These are phyloP conservation scores for Pseudisothecium myosuroides DNA, from an alignment of 225 moss, liverwort and hornwort genomes.

Conservation along the genomic window DNA sequence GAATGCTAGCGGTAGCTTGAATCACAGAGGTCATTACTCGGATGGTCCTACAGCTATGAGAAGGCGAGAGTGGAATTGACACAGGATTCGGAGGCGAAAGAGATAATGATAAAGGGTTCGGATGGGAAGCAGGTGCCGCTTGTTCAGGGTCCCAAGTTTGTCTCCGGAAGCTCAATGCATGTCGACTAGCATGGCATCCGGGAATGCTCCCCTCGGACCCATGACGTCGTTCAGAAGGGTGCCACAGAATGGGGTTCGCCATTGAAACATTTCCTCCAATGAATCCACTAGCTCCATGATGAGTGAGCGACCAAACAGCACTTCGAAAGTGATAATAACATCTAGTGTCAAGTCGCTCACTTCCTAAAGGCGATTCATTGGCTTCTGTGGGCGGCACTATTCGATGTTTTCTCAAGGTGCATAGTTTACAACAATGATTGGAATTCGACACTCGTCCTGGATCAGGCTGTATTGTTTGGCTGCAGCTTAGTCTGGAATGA, in stretches of 20 bases:
- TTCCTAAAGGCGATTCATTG: background rate
- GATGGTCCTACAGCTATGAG: too few species aligned
- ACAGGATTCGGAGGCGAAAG: background rate
- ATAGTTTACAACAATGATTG: too few species aligned
- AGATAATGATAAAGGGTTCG: background rate
- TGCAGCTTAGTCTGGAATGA: background rate
- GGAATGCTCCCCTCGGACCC: background rate
- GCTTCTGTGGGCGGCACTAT: background rate
- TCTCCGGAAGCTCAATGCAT: background rate
- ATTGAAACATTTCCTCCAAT: background rate
- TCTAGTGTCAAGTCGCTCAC: background rate
- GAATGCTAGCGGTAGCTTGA: background rate
- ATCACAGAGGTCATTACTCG: background rate
- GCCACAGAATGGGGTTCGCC: background rate
- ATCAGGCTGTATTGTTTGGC: background rate
- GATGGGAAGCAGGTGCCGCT: background rate
- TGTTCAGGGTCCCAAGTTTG: background rate
- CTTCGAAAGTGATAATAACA: too few species aligned
- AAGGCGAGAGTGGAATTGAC: background rate
- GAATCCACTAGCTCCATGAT: background rate
- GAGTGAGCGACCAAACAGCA: background rate
- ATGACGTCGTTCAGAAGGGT: background rate
- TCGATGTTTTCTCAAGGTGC: background rate
- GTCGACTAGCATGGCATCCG: background rate
- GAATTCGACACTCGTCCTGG: background rate